Percentiles rank a stretch among this genome's conserved stretches.
phyloP scores from a whole-genome alignment of 2,329 filamentous ascomycete genomes.

The Calonectria leucothoes region DNA sequence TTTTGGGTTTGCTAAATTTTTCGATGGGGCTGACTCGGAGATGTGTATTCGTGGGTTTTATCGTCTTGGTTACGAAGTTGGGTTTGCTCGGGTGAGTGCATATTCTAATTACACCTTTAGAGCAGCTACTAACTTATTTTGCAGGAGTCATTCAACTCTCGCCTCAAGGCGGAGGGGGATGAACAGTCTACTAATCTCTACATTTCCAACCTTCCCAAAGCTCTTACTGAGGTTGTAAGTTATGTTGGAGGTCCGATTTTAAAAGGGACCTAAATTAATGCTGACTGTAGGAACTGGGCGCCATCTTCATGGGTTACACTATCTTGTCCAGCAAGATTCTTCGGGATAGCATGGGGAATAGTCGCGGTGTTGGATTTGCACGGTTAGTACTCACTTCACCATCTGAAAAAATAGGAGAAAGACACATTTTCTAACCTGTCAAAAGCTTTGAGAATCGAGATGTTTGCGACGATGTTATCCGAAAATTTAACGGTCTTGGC shows the following conservation, averaged over 20 bases:
- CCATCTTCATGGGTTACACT: slow-evolving; percentile 82
- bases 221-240: slow-evolving; percentile 88
- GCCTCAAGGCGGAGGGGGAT: slow-evolving; percentile 95
- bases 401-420: no score
- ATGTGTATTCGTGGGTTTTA: slow-evolving; percentile 97
- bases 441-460: slow-evolving; percentile 88
- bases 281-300: slow-evolving; percentile 73
- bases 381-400: slow-evolving; percentile 68
- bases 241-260: not conserved
- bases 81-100: slow-evolving; percentile 84
- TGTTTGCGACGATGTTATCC: slow-evolving; percentile 89
- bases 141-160: slow-evolving; percentile 97
- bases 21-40: slow-evolving; percentile 87
- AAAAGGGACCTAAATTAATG: not conserved
- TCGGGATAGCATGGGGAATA: slow-evolving; percentile 89
- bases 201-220: slow-evolving; percentile 94
- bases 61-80: slow-evolving; percentile 94
- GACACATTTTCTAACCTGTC: slow-evolving; percentile 4
- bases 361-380: slow-evolving; percentile 96
- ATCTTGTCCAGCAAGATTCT: slow-evolving; percentile 96
- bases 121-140: slow-evolving; percentile 9
- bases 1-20: slow-evolving; percentile 98
- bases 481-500: slow-evolving; percentile 83
- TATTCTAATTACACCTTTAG: not conserved
- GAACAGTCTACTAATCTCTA: slow-evolving; percentile 94